Percentiles rank a stretch among this genome's conserved stretches.
Conservation (phyloP, 73 alveolate species). For the Loxodes magnus region DNA sequence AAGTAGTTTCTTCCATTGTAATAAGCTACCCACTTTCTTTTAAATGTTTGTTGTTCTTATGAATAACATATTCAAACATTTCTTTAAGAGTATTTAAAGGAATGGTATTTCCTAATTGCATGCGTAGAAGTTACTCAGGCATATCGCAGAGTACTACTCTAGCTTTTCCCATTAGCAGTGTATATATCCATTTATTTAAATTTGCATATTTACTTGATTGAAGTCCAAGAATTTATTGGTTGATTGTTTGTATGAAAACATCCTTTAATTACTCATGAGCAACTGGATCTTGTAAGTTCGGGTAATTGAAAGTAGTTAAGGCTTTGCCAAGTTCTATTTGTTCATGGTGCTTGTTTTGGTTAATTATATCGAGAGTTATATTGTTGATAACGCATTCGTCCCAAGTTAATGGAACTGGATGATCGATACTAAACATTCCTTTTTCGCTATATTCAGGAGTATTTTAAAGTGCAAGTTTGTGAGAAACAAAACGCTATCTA, state of each 20-base stretch:
- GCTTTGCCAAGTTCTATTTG: slow-evolving; percentile 63
- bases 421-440: slow-evolving; percentile 35
- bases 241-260: slow-evolving; percentile 57
- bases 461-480: slow-evolving; percentile 44
- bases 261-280: slow-evolving; percentile 43
- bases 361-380: slow-evolving; percentile 59
- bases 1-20: slow-evolving; percentile 64
- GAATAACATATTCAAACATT: slow-evolving; percentile 55
- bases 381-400: slow-evolving; percentile 76
- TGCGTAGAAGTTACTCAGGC: slow-evolving; percentile 73
- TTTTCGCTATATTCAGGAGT: slow-evolving; percentile 44
- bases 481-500: slow-evolving; percentile 41
- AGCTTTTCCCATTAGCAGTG: slow-evolving; percentile 81
- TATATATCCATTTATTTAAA: slow-evolving; percentile 51
- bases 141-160: slow-evolving; percentile 77
- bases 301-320: slow-evolving; percentile 55
- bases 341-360: slow-evolving; percentile 55
- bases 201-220: slow-evolving; percentile 61
- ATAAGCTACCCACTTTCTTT: slow-evolving; percentile 34
- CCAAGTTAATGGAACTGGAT: slow-evolving; percentile 71
- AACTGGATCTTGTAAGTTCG: slow-evolving; percentile 48
- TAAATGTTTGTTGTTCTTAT: slow-evolving; percentile 30
- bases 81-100: slow-evolving; percentile 68
- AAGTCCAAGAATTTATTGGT: slow-evolving; percentile 66
- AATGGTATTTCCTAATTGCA: slow-evolving; percentile 64